A percentile compares a stretch with the other conserved stretches of the same genome.
Conservation (phyloP, 768 basidiomycete genomes). For the Naematelia encephala region DNA sequence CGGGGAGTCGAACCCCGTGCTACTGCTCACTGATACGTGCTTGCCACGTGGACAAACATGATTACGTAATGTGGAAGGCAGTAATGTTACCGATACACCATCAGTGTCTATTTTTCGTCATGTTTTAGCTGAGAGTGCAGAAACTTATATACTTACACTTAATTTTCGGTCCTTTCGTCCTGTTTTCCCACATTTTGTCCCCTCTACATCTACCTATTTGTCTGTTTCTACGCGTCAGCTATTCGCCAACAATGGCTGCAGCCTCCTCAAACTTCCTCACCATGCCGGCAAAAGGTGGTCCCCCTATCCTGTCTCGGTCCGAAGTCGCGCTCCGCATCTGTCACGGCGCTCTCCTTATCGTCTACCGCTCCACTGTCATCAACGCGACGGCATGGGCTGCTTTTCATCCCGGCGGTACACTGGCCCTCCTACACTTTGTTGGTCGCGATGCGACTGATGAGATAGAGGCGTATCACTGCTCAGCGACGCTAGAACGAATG, state of each 20-base stretch:
- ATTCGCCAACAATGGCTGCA: neutral
- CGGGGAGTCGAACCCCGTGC: neutral
- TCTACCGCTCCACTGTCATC: slow-evolving; percentile 61
- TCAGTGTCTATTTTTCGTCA: no score
- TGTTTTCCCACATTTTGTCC: no score
- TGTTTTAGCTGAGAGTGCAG: no score
- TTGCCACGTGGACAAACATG: no score
- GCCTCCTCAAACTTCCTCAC: neutral
- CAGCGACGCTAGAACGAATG: slow-evolving; percentile 58
- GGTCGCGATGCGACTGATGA: slow-evolving; percentile 94
- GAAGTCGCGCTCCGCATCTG: slow-evolving; percentile 69
- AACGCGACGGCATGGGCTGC: slow-evolving; percentile 63
- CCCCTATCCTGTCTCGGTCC: slow-evolving; percentile 54
- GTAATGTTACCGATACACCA: neutral
- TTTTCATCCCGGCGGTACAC: slow-evolving; percentile 81
- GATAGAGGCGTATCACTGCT: slow-evolving; percentile 83
- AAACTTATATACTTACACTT: no score
- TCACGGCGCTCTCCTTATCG: slow-evolving; percentile 69
- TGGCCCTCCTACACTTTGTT: slow-evolving; percentile 88
- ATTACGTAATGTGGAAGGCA: neutral
- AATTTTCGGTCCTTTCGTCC: no score
- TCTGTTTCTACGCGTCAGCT: no score
- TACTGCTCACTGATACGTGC: no score
- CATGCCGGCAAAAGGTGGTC: no score
- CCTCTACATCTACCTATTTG: no score